Evolutionary conservation across 129 eudicot species (phyloP), one percentile per base, ranked within the genome.

Genomic region (Tanacetum coccineum): DNA sequence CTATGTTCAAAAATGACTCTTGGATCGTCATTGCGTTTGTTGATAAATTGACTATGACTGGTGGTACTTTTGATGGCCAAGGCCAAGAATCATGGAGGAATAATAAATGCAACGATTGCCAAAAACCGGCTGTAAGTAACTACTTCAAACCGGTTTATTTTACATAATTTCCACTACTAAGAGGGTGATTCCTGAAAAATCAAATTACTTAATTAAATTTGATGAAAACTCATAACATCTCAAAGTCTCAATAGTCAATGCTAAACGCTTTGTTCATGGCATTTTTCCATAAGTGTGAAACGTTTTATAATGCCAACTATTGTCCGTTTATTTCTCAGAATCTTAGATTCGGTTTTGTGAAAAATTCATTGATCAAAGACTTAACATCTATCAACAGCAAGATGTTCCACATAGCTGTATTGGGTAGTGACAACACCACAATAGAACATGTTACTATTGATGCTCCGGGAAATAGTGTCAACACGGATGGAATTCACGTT

Each of bases 401-500:
- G 59, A 70, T 49, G 70, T 57, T 81, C 55, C 95, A 87, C 50
- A 17, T 84, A 15, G 66, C 60, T n/a, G 4, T 87, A 4, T 32
- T 77, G 28, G 76, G 44, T 11, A 76, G 85, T 59, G 62, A 74
- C 4, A 79, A 81, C 61, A 4, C 64, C 25, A 45, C 53, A 17
- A 10, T 84, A 0, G 56, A 51, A 9, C 60, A 75, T 8, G 19
- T 84, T 3, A 59, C 61, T 30, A 65, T 87, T 52, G n/a, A 26
- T 1, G 90, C 87, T 0, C 90, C 86, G 1, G 76, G 61, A 2
- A 21, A 56, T 48, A 87, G 90, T 71, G 50, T 69, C 5, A 84
- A 87, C 81, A 87, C 90, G 0, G 90, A 87, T 5, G 95, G 91
- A 21, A 86, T 89, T 49, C 93, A 77, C 59, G 62, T 83, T 9